Percentiles rank a stretch among this genome's conserved stretches.
Conservation (phyloP, 306 rosid genomes). For the Cucurbita moschata region DNA sequence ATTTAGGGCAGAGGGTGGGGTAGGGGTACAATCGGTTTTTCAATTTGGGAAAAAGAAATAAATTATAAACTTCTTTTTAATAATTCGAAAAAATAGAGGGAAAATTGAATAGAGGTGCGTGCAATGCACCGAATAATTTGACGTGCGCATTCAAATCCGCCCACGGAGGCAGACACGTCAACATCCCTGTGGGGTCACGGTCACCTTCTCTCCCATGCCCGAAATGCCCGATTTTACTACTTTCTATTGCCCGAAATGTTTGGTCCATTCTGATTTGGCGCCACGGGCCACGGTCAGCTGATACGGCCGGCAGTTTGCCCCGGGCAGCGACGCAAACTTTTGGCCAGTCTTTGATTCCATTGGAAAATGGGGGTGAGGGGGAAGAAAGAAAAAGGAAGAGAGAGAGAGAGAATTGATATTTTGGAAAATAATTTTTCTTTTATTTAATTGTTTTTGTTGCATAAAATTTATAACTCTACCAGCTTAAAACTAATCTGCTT, state of each 20-base stretch:
- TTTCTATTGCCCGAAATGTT: constrained; percentile 34
- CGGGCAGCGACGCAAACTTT: constrained; percentile 6
- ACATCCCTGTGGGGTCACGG: constrained; percentile 7
- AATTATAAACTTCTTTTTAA: neutral
- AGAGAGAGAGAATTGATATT: neutral
- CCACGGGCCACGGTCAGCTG: constrained; percentile 9
- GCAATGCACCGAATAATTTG: constrained; percentile 25
- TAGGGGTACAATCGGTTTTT: constrained; percentile 3
- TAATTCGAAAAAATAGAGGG: neutral
- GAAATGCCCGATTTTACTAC: constrained; percentile 12
- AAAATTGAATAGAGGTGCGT: neutral
- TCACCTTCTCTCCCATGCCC: constrained; percentile 27
- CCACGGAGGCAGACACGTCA: constrained; percentile 32
- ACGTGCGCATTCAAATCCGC: constrained; percentile 31
- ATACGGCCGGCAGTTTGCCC: neutral
- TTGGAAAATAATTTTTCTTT: neutral
- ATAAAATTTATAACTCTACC: constrained; percentile 11
- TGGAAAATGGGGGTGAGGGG: neutral
- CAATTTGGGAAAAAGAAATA: neutral
- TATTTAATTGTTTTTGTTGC: neutral
- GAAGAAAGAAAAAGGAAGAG: neutral
- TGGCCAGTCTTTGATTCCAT: constrained; percentile 17
- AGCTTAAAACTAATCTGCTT: constrained; percentile 48
- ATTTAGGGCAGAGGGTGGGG: neutral
- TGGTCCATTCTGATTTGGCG: neutral